phyloP scores from a whole-genome alignment of 2,329 filamentous ascomycete species.

The Aspergillus bombycis region DNA sequence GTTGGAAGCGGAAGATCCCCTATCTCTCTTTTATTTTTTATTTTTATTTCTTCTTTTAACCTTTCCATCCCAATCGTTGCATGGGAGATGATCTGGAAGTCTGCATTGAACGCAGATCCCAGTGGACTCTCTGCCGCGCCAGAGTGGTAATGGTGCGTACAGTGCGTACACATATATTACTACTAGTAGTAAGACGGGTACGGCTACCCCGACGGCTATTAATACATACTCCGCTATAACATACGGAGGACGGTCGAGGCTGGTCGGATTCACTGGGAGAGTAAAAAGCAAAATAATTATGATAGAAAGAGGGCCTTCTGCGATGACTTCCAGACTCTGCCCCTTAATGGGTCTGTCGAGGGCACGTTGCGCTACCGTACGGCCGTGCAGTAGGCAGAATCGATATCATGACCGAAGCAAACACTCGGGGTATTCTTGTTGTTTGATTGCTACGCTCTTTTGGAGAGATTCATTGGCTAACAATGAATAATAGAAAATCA shows the following conservation, averaged over 20 bases:
- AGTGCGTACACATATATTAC: not conserved
- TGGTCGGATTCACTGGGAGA: not conserved
- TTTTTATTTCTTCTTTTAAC: not conserved
- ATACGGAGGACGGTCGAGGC: not conserved
- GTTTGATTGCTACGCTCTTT: not conserved
- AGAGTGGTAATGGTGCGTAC: slow-evolving; percentile 3
- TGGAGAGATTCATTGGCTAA: not conserved
- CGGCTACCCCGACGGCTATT: not conserved
- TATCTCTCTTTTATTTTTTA: not conserved
- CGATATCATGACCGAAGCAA: not conserved
- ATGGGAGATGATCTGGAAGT: slow-evolving; percentile 1
- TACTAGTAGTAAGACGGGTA: not conserved
- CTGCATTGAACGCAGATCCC: slow-evolving; percentile 1
- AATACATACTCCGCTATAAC: not conserved
- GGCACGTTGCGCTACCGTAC: not conserved
- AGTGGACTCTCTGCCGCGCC: not conserved
- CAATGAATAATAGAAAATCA: not conserved
- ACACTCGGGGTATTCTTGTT: not conserved
- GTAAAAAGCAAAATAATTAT: not conserved
- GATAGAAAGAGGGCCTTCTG: not conserved
- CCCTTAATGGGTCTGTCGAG: not conserved
- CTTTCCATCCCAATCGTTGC: not conserved
- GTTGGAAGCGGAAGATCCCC: not conserved
- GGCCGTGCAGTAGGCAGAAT: not conserved
- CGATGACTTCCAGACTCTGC: not conserved